A percentile compares a stretch with the other conserved stretches of the same genome.
phyloP scores from a whole-genome alignment of 345 rosid genomes.

The Rubroshorea leprosula region DNA sequence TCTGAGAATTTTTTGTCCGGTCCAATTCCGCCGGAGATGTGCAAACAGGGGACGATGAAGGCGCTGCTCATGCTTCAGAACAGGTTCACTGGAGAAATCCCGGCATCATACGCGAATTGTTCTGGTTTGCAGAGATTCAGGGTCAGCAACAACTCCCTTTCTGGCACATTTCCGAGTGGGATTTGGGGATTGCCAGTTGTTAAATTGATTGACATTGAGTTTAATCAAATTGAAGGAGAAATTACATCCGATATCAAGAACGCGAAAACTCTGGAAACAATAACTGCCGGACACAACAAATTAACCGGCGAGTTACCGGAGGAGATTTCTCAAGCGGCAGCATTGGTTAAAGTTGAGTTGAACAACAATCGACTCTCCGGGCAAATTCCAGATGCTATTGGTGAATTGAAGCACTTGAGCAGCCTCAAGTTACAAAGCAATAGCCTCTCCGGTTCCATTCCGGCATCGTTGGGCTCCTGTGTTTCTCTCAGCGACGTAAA shows the following conservation, averaged over 20 bases:
- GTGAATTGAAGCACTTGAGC: constrained; percentile 44
- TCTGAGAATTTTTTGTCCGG: constrained; percentile 75
- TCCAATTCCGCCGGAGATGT: constrained; percentile 81
- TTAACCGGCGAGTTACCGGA: constrained; percentile 66
- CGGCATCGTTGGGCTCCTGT: constrained; percentile 59
- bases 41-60: constrained; percentile 69
- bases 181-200: constrained; percentile 76
- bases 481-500: constrained; percentile 48
- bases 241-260: constrained; percentile 51
- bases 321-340: constrained; percentile 48
- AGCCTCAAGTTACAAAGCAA: constrained; percentile 60
- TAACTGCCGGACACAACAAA: constrained; percentile 44
- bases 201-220: constrained; percentile 53
- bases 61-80: constrained; percentile 63
- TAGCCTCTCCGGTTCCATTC: constrained; percentile 52
- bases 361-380: constrained; percentile 62
- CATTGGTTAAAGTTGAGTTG: constrained; percentile 44
- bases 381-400: constrained; percentile 46
- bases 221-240: constrained; percentile 55
- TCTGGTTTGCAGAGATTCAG: constrained; percentile 54
- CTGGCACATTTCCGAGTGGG: constrained; percentile 67
- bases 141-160: constrained; percentile 55
- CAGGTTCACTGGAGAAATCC: constrained; percentile 69
- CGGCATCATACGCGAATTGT: constrained; percentile 59
- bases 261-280: constrained; percentile 43